Conservation (phyloP, 2,329 filamentous ascomycete genomes). For the Trichophyton schoenleinii region DNA sequence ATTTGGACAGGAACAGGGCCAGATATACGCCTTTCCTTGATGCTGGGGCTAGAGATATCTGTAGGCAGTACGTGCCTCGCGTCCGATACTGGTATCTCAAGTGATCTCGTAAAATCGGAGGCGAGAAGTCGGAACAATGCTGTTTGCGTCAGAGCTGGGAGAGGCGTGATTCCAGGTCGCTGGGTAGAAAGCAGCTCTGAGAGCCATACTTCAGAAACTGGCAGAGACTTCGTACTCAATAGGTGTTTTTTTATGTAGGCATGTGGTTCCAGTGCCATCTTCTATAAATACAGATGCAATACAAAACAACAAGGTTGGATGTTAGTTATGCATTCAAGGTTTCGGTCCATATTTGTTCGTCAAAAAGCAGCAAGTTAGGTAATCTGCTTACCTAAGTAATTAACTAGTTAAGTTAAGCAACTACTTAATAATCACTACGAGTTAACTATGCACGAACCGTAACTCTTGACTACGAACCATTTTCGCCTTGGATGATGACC, state of each 20-base stretch:
- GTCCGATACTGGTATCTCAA: constrained; percentile 26
- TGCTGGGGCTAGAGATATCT: constrained; percentile 41
- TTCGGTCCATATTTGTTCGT: no score
- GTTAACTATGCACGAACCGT: no score
- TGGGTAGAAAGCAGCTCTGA: constrained; percentile 46
- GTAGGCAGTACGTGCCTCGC: constrained; percentile 43
- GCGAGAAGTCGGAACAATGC: constrained; percentile 68
- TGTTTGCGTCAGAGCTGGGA: constrained; percentile 63
- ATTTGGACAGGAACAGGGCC: constrained; percentile 65
- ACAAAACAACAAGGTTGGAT: no score
- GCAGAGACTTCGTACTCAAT: constrained; percentile 43
- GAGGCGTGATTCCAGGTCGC: constrained; percentile 42
- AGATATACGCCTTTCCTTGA: constrained; percentile 45
- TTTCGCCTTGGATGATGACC: no score
- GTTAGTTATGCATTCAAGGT: no score
- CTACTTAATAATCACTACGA: no score
- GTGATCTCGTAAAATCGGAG: constrained; percentile 57
- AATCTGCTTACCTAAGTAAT: no score
- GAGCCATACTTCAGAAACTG: constrained; percentile 51
- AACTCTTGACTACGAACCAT: no score
- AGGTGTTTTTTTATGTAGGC: constrained; percentile 39
- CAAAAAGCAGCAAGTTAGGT: no score
- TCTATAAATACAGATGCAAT: background rate
- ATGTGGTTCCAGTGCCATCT: constrained; percentile 10
- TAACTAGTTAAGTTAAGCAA: no score